Conservation (phyloP, 2,329 filamentous ascomycete genomes). For the Fusarium foetens region DNA sequence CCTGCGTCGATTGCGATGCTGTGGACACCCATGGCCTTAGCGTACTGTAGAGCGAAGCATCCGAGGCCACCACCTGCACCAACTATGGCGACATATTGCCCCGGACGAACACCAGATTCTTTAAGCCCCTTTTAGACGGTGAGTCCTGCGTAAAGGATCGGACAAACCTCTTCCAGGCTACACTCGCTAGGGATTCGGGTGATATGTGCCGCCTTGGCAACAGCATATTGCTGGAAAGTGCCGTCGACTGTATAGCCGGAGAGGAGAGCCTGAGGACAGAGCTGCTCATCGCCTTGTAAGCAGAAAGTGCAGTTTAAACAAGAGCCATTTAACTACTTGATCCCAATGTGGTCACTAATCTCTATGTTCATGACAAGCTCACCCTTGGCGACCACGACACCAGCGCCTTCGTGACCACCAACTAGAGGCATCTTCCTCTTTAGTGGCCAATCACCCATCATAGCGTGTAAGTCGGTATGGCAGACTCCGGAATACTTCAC, state of each 20-base stretch:
- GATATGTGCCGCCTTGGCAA: constrained; percentile 89
- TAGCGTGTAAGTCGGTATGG: constrained; percentile 83
- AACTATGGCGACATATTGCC: constrained; percentile 83
- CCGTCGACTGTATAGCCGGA: constrained; percentile 95
- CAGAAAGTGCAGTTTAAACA: constrained; percentile 88
- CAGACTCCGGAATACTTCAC: constrained; percentile 91
- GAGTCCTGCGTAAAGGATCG: constrained; percentile 85
- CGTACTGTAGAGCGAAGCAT: constrained; percentile 83
- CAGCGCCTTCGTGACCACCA: constrained; percentile 83
- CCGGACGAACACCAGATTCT: constrained; percentile 78
- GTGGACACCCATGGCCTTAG: constrained; percentile 86
- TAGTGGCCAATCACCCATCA: constrained; percentile 91
- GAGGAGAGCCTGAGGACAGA: constrained; percentile 78
- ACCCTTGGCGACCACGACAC: constrained; percentile 83
- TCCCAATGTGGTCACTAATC: constrained; percentile 84
- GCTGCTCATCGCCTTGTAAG: constrained; percentile 80
- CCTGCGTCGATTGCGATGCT: constrained; percentile 85
- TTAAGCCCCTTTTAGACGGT: constrained; percentile 92
- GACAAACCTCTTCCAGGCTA: constrained; percentile 79
- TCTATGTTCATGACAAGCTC: constrained; percentile 80
- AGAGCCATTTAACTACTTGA: constrained; percentile 93
- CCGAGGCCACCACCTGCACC: constrained; percentile 88
- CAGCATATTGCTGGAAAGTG: constrained; percentile 90
- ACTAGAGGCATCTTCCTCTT: constrained; percentile 84
- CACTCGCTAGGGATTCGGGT: constrained; percentile 82